These are phyloP conservation scores for Metrosideros polymorpha DNA, from an alignment of 441 rosid genomes.

Conservation along the genomic window DNA sequence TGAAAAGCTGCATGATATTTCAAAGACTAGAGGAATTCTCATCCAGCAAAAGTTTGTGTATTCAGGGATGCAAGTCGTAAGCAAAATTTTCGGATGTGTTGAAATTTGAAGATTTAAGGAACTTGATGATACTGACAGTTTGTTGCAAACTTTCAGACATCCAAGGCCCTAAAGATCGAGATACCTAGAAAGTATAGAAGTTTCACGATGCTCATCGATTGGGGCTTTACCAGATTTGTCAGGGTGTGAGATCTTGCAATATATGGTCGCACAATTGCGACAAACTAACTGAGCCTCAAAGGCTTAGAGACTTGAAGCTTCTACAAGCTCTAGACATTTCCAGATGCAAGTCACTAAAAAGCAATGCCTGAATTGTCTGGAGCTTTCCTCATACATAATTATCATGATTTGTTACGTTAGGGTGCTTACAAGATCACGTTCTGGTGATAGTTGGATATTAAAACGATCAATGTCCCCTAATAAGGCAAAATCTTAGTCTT, in stretches of 20 bases:
- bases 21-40: not conserved
- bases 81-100: not conserved
- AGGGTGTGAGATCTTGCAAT: too few species aligned
- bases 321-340: not conserved
- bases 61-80: not conserved
- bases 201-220: too few species aligned
- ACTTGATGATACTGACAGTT: not conserved
- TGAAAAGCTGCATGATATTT: not conserved
- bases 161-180: not conserved
- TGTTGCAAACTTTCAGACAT: not conserved
- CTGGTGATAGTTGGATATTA: not conserved
- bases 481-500: not conserved
- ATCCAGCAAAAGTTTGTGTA: not conserved
- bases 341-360: not conserved
- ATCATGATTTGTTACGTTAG: rapidly evolving
- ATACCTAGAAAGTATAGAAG: not conserved
- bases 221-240: too few species aligned
- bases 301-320: not conserved
- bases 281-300: not conserved
- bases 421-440: rapidly evolving
- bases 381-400: not conserved
- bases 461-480: rapidly evolving
- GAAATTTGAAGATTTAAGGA: not conserved
- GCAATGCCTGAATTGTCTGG: not conserved
- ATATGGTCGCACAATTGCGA: not conserved